Evolutionary conservation across 805 yeast genomes (phyloP), one percentile per base, ranked within the genome.

Genomic region (Nakazawaea siamensis): DNA sequence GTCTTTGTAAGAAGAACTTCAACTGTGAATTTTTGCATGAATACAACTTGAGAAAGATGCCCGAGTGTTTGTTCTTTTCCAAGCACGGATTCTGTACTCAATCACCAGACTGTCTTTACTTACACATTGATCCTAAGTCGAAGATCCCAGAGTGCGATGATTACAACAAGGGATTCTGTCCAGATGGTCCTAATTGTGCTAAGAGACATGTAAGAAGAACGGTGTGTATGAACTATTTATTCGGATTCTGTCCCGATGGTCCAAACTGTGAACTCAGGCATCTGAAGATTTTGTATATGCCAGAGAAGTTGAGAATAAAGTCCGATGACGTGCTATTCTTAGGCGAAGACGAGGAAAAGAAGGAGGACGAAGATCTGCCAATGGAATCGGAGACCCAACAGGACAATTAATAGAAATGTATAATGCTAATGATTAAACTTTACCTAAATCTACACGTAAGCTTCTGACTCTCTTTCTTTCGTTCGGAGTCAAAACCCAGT

Each of bases 11-110:
- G 60, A 90, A 90, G 64, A 94, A 94, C 33, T 95, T 87, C 47
- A 85, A 84, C 45, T 92, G 99, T 58, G 99, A 92, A 62, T 92
- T 85, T 50, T 60, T 92, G 29, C 99, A 92, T 58, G 99, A 92
- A 54, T 88, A 88, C 52, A 90, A 92, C 51, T 61, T 92, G 47
- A 68, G 94, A 41, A 86, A 84, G 58, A 90, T 92, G 94, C 97
- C 97, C 3, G 98, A 92, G 56, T 92, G 99, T 56, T 72, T 86
- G 17, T 84, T 85, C 56, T 90, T 73, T 56, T 69, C 86, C 29
- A 79, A 85, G 54, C 76, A 75, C 45, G 94, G 94, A 5, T 80
- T 70, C 47, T 90, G 98, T 55, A 81, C 94, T 5, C 96, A 87
- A 55, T 73, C 87, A 0, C 92, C 95, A 1, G 99, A 92, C 52